Evolutionary conservation across 2,329 filamentous ascomycete genomes (phyloP), one percentile per base, ranked within the genome.

Genomic region (Sporothrix pseudoabietina): DNA sequence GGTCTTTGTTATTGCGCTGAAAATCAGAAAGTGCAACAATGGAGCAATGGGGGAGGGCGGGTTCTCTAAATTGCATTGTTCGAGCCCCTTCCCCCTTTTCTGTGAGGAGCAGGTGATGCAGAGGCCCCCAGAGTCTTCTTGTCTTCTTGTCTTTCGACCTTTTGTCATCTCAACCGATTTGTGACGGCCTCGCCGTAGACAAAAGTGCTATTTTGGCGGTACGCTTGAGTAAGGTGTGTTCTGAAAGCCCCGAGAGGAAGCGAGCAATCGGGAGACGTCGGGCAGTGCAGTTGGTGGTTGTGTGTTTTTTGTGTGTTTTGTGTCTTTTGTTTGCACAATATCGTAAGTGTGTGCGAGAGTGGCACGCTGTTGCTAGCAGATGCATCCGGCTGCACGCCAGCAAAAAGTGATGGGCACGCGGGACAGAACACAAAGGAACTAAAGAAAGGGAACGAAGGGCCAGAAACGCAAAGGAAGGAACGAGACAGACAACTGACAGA

Each of bases 21-120:
- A 54, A 9, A 26, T 26, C 26, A 26, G 26, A 26, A 52, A 41
- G 39, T 47, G n/a, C 61, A 66, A 39, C 61, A 47, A 66, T 47
- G 61, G 61, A 22, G 26, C 26, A 26, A 26, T 26, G 26, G 26
- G 26, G 26, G 26, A 26, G 26, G 26, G 26, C 26, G 61, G 39
- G 32, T 5, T 14, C 22, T 66, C 9, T 41, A 71, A 61, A 71
- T 71, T 71, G 69, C 69, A 71, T 63, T 61, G 54, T 63, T 63
- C 54, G 52, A 63, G 35, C 69, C 69, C 69, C 2, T 26, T 26
- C 26, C 26, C 69, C 69, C 54, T 47, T 71, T 59, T 71, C 49
- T 41, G 32, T 47, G 63, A 47, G 41, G 41, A 59, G 52, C 9
- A 26, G n/a, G 22, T 55, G 22, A 55, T 26, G 52, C n/a, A 55